phyloP scores from a whole-genome alignment of 2,329 filamentous ascomycete species.

The Amesomyces nigricolor region DNA sequence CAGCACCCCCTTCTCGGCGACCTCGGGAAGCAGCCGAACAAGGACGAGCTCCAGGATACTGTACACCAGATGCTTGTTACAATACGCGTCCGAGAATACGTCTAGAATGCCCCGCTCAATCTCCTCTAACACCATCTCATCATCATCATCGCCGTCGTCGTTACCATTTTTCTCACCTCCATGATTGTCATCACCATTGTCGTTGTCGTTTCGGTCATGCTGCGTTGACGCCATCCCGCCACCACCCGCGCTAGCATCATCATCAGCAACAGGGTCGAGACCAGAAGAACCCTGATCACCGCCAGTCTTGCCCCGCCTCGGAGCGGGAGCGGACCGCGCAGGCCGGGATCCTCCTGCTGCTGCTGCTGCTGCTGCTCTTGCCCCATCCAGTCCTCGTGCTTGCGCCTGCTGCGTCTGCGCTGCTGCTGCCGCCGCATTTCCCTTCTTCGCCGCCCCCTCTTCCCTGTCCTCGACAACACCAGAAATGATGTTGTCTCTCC shows the following conservation, averaged over 20 bases:
- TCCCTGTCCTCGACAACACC: not conserved
- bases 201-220: not conserved
- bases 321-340: constrained; percentile 15
- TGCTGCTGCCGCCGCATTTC: constrained; percentile 3
- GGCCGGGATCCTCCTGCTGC: constrained; percentile 2
- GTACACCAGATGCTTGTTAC: constrained; percentile 90
- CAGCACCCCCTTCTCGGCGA: constrained; percentile 63
- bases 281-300: constrained; percentile 11
- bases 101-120: constrained; percentile 62
- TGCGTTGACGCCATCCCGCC: constrained; percentile 6
- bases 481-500: constrained; percentile 5
- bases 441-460: not conserved
- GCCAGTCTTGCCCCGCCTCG: constrained; percentile 12
- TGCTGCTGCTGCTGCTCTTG: not conserved
- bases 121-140: constrained; percentile 48
- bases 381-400: constrained; percentile 4
- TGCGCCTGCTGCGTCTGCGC: constrained; percentile 1
- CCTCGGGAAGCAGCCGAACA: constrained; percentile 77
- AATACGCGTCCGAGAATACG: constrained; percentile 74
- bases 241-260: not conserved
- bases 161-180: constrained; percentile 17
- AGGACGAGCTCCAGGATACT: constrained; percentile 74
- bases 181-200: not conserved
- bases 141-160: constrained; percentile 33
- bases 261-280: constrained; percentile 6